Conservation (phyloP, 305 asterid species). For the Fraxinus nigra region DNA sequence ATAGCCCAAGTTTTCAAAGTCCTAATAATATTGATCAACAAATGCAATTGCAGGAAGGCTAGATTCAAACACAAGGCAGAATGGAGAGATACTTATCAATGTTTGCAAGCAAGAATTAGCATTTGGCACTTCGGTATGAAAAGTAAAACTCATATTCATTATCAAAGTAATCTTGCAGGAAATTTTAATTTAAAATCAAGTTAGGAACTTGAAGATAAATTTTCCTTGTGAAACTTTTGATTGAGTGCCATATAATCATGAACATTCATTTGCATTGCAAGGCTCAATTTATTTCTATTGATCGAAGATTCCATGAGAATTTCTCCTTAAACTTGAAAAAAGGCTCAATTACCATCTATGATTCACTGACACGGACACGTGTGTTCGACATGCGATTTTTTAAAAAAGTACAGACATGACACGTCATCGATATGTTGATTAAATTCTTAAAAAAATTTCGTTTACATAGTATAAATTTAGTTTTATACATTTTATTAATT, state of each 20-base stretch:
- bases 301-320: not conserved
- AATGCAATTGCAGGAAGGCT: slow-evolving; percentile 39
- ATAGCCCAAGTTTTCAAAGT: not conserved
- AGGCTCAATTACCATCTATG: not conserved
- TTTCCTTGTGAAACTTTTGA: not conserved
- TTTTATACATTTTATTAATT: too few relatives aligned
- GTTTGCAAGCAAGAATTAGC: slow-evolving; percentile 56
- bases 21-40: not conserved
- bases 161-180: not conserved
- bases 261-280: not conserved
- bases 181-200: not conserved
- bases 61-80: slow-evolving; percentile 43
- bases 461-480: too few relatives aligned
- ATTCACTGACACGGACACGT: too few relatives aligned
- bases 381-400: too few relatives aligned
- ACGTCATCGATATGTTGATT: too few relatives aligned
- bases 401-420: too few relatives aligned
- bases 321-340: not conserved
- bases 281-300: not conserved
- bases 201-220: not conserved
- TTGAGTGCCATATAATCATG: not conserved
- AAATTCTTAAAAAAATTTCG: too few relatives aligned
- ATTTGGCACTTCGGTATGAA: slow-evolving; percentile 63
- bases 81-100: slow-evolving; percentile 57
- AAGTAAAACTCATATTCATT: not conserved